Evolutionary conservation across 306 rosid species (phyloP), one percentile per base, ranked within the genome.

Genomic region (Cyamopsis tetragonoloba): DNA sequence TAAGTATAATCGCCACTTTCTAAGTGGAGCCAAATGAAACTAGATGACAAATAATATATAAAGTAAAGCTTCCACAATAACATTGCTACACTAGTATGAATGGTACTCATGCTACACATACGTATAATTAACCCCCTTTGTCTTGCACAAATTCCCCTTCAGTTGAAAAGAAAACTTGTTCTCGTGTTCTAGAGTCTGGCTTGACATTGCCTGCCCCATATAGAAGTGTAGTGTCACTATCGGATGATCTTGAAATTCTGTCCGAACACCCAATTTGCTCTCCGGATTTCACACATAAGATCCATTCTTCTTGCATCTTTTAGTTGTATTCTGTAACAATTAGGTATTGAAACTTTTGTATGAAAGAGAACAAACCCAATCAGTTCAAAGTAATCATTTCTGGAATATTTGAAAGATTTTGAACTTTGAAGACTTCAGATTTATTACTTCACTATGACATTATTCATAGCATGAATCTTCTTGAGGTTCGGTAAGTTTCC

Each of bases 391-490:
- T 7, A 0, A 9, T 31, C 27, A 54, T 54, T 48, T 42, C 30
- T 73, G 58, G 54, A 42, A 54, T 55, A n/a, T 41, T 19, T 68
- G 24, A 7, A 56, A 41, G 43, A 18, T 20, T 54, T n/a, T n/a
- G n/a, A n/a, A n/a, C n/a, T n/a, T 54, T 47, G 43, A 44, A 23
- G 14, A 35, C 7, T 31, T 44, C 22, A 4, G 49, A 38, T 15
- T 61, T 61, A 30, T 54, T 23, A 9, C 35, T 61, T 72, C 58
- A 6, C 9, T 23, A 11, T 60, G 43, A 23, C 47, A 26, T 72
- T 30, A 58, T 11, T 17, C 19, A 19, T 28, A 13, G 9, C 7
- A 42, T 42, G 8, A 20, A 13, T n/a, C 5, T 34, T 49, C 27
- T 14, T 1, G 5, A 65, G 14, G 27, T 23, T 66, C 44, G 12